A percentile compares a stretch with the other conserved stretches of the same genome.
phyloP scores from a whole-genome alignment of 805 yeast genomes.

The Lipomyces lipofer region DNA sequence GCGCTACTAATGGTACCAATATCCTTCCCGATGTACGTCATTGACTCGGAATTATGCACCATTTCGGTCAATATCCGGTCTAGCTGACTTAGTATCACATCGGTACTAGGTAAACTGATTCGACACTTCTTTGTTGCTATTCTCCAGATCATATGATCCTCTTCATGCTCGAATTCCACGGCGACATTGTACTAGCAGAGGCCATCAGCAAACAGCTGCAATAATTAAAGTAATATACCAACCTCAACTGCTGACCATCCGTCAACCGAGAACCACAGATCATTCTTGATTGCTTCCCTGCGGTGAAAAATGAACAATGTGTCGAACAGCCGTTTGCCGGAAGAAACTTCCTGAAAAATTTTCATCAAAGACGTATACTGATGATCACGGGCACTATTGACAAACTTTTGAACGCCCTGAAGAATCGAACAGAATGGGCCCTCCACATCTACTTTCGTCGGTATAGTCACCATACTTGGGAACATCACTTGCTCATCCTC shows the following conservation, averaged over 20 bases:
- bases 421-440: constrained; percentile 18
- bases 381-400: constrained; percentile 8
- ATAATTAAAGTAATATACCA: not conserved
- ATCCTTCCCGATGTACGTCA: too few relatives aligned
- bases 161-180: constrained; percentile 20
- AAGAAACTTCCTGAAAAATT: constrained; percentile 3
- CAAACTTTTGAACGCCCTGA: constrained; percentile 2
- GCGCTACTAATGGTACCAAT: too few relatives aligned
- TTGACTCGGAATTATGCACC: constrained; percentile 2
- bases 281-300: not conserved
- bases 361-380: constrained; percentile 10
- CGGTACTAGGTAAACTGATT: not conserved
- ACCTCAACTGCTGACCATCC: constrained; percentile 26
- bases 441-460: constrained; percentile 6
- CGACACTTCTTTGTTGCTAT: constrained; percentile 9
- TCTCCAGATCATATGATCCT: constrained; percentile 19
- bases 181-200: constrained; percentile 22
- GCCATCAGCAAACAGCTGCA: not conserved
- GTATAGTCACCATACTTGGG: constrained; percentile 31
- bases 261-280: constrained; percentile 19
- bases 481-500: constrained; percentile 25
- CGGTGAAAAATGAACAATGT: constrained; percentile 32
- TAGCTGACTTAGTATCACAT: constrained; percentile 9
- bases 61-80: constrained; percentile 11
- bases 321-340: constrained; percentile 26